phyloP scores from a whole-genome alignment of 306 rosid genomes.

The Alnus rubra region DNA sequence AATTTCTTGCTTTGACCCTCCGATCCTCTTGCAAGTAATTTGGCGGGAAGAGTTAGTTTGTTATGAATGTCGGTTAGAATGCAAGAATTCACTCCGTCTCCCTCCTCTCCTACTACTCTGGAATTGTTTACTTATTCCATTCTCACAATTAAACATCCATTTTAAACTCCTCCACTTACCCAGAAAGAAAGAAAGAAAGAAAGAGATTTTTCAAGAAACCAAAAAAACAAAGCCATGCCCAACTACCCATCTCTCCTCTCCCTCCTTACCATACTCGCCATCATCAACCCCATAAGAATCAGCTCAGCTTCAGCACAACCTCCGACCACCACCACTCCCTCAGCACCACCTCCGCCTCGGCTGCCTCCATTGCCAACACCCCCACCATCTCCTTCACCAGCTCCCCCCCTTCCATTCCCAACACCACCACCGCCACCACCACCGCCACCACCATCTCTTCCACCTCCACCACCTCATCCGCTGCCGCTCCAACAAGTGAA shows the following conservation, averaged over 20 bases:
- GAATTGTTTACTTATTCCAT: not conserved
- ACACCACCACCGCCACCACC: not conserved
- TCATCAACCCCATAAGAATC: constrained; percentile 3
- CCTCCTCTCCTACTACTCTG: too few species aligned
- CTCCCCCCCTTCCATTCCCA: not conserved
- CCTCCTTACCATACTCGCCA: constrained; percentile 1
- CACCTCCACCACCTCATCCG: not conserved
- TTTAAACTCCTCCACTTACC: not conserved
- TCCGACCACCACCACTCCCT: not conserved
- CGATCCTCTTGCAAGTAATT: too few species aligned
- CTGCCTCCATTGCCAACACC: not conserved
- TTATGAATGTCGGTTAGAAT: too few species aligned
- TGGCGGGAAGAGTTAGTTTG: not conserved
- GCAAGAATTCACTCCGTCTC: too few species aligned
- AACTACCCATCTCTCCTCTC: not conserved
- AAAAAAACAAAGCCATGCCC: not conserved
- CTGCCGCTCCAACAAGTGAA: constrained; percentile 36
- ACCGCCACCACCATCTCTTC: not conserved
- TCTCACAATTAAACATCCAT: not conserved
- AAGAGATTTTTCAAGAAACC: not conserved
- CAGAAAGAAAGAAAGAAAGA: not conserved
- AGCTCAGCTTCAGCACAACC: not conserved
- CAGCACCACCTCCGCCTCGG: not conserved
- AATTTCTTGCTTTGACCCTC: too few species aligned
- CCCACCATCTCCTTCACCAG: not conserved